Evolutionary conservation across 208 protist genomes (phyloP).

Genomic region (Vickermania ingenoplastis): DNA sequence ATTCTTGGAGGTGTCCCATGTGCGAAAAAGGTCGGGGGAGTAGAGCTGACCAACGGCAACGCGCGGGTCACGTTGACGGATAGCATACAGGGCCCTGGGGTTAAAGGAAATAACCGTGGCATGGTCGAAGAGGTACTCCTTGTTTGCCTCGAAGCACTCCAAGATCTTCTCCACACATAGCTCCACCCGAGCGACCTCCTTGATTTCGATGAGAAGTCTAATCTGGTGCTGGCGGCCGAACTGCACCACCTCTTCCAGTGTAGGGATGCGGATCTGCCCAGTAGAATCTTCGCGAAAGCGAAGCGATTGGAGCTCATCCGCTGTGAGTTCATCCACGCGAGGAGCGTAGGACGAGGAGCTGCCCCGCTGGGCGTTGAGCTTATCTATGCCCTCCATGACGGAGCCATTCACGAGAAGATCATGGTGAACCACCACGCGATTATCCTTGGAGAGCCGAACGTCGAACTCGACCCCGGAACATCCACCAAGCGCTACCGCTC

Average conservation of each 20-base stretch:
- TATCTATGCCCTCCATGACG: constrained; percentile 13
- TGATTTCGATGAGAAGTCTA: constrained; percentile 84
- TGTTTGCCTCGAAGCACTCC: constrained; percentile 72
- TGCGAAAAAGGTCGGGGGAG: constrained; percentile 22
- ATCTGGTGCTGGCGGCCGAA: constrained; percentile 71
- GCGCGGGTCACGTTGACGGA: constrained; percentile 43
- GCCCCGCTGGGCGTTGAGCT: neutral
- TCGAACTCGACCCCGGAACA: constrained; percentile 75
- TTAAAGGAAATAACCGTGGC: constrained; percentile 82
- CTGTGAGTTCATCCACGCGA: constrained; percentile 60
- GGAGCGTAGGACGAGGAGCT: constrained; percentile 12
- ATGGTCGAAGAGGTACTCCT: constrained; percentile 82
- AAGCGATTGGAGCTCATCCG: constrained; percentile 64
- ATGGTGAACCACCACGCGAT: constrained; percentile 76
- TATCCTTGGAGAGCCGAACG: constrained; percentile 81
- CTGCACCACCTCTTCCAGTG: constrained; percentile 75
- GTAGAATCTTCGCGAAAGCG: constrained; percentile 55
- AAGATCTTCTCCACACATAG: constrained; percentile 71
- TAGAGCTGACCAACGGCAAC: constrained; percentile 77
- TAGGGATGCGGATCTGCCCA: constrained; percentile 61
- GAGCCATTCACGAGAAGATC: constrained; percentile 41
- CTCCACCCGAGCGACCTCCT: constrained; percentile 37
- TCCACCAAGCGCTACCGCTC: constrained; percentile 50
- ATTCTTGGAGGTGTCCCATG: constrained; percentile 11
- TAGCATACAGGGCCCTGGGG: constrained; percentile 58